A percentile compares a stretch with the other conserved stretches of the same genome.
Conservation (phyloP, 495 filamentous ascomycete species). For the Lasiosphaeriaceae sp. region DNA sequence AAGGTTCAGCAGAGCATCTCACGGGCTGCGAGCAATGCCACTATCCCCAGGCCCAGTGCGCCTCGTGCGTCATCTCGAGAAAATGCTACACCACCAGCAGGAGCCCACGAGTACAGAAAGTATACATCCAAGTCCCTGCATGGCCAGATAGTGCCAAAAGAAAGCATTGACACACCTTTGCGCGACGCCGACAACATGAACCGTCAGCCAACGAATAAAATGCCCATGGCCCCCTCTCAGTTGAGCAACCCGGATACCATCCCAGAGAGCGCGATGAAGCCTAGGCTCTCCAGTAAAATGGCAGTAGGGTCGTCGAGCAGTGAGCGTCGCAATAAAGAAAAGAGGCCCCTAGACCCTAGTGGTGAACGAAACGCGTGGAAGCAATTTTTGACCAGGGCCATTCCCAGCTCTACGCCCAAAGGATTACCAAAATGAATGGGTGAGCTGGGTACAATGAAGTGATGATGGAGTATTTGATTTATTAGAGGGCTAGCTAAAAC, state of each 20-base stretch:
- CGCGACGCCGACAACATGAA: no score
- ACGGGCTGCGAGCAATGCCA: not conserved
- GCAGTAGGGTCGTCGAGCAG: not conserved
- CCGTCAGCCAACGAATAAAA: no score
- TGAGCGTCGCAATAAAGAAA: not conserved
- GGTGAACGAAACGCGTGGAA: no score
- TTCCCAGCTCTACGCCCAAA: no score
- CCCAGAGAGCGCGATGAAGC: not conserved
- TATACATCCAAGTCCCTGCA: not conserved
- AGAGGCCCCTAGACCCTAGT: not conserved
- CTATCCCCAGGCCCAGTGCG: not conserved
- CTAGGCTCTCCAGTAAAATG: not conserved
- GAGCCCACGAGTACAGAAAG: not conserved
- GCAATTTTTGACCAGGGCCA: no score
- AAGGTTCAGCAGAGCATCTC: not conserved
- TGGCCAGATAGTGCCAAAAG: not conserved
- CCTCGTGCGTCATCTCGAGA: not conserved
- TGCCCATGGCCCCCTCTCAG: not conserved
- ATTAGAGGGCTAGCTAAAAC: no score
- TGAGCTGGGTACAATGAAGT: no score
- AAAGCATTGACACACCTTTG: no score
- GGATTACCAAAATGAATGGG: no score
- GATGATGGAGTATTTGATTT: no score
- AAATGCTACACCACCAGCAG: not conserved
- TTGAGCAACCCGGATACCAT: not conserved